Evolutionary conservation across 2,329 filamentous ascomycete genomes (phyloP).

Genomic region (Sporothrix sp.): DNA sequence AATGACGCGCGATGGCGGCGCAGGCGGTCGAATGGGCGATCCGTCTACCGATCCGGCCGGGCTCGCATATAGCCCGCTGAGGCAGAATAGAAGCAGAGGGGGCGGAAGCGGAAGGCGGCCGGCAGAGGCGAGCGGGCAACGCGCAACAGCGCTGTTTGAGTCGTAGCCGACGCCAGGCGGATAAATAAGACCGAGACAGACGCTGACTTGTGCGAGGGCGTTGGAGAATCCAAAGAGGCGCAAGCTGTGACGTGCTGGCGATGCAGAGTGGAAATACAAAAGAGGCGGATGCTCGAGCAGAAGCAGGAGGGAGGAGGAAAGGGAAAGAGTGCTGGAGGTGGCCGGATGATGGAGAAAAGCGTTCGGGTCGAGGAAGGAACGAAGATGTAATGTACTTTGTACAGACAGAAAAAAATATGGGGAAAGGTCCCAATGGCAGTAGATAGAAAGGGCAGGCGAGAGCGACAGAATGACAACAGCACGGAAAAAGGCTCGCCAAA

Average conservation of each 20-base stretch:
- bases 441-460: neutral
- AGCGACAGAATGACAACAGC: slow-evolving; percentile 6
- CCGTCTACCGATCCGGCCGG: neutral
- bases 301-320: neutral
- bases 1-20: slow-evolving; percentile 3
- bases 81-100: neutral
- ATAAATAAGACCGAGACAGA: slow-evolving; percentile 10
- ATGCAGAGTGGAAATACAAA: neutral
- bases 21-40: neutral
- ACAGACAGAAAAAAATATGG: slow-evolving; percentile 12
- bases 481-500: slow-evolving; percentile 1
- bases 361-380: slow-evolving; percentile 6
- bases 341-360: slow-evolving; percentile 3
- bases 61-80: slow-evolving; percentile 1
- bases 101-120: neutral
- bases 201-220: neutral
- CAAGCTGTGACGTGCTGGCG: neutral
- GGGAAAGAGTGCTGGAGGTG: slow-evolving; percentile 1
- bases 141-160: neutral
- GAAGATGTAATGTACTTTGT: too few species aligned
- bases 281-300: neutral
- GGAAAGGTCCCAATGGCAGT: slow-evolving; percentile 10
- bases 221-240: too few species aligned
- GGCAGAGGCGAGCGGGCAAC: neutral
- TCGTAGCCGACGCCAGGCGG: slow-evolving; percentile 5